Percentiles rank a stretch among this genome's conserved stretches.
Conservation (phyloP, 345 rosid species). For the Bruguiera gymnorhiza region DNA sequence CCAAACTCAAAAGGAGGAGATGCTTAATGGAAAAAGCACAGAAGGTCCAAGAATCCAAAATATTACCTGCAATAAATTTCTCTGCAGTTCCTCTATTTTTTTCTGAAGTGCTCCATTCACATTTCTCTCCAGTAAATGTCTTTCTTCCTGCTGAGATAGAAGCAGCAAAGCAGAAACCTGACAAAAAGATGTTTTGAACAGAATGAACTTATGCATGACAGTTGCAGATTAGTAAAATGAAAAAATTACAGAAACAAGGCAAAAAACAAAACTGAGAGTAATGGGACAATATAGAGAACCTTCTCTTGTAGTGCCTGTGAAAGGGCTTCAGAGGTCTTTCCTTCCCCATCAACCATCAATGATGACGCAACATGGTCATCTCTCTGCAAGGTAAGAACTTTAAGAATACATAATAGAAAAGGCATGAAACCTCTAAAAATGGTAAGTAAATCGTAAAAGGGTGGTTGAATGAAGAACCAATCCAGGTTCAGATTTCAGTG, state of each 20-base stretch:
- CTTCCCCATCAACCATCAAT: conserved; percentile 29
- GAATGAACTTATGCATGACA: conserved; percentile 8
- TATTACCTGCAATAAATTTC: conserved; percentile 78
- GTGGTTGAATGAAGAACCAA: not conserved
- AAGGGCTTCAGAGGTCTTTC: conserved; percentile 49
- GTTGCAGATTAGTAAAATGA: not conserved
- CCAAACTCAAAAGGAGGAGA: not conserved
- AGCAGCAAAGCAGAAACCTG: conserved; percentile 84
- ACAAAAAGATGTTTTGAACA: conserved; percentile 16
- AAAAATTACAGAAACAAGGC: not conserved
- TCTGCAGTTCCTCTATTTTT: conserved; percentile 84
- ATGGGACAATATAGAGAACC: conserved; percentile 38
- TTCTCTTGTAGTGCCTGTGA: conserved; percentile 85
- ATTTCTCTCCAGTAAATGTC: conserved; percentile 87
- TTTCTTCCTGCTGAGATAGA: conserved; percentile 92
- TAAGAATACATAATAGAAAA: not conserved
- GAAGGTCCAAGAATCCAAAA: not conserved
- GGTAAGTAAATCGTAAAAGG: not conserved
- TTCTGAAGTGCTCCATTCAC: conserved; percentile 75
- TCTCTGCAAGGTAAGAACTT: conserved; percentile 39
- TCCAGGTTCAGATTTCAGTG: not conserved
- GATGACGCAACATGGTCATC: conserved; percentile 22
- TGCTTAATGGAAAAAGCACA: too few species aligned
- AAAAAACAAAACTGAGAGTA: conserved; percentile 1
- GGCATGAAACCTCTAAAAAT: not conserved